Evolutionary conservation across 2,329 filamentous ascomycete genomes (phyloP).

Genomic region (Aspergillus tamarii): DNA sequence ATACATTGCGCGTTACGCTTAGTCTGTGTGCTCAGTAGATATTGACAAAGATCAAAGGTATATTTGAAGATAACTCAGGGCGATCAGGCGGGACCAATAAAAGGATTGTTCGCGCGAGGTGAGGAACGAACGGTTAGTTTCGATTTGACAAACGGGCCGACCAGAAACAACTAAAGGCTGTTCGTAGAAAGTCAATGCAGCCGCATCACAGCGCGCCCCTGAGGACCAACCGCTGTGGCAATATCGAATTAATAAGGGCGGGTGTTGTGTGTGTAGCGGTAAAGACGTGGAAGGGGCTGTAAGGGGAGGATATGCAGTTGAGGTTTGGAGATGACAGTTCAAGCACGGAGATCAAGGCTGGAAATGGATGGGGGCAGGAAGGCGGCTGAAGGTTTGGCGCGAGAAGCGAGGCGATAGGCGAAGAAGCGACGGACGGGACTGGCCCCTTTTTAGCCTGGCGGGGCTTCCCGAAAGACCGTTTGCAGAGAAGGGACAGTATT

Average conservation of each 20-base stretch:
- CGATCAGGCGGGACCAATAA: neutral
- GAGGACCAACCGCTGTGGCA: slow-evolving; percentile 18
- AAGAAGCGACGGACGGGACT: slow-evolving; percentile 24
- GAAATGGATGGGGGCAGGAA: slow-evolving; percentile 8
- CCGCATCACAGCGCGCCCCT: slow-evolving; percentile 29
- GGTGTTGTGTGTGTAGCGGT: slow-evolving; percentile 1
- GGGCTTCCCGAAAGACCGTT: slow-evolving; percentile 11
- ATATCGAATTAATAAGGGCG: slow-evolving; percentile 5
- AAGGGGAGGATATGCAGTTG: slow-evolving; percentile 12
- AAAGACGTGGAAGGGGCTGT: neutral
- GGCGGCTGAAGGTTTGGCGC: slow-evolving; percentile 39
- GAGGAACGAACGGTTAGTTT: slow-evolving; percentile 5
- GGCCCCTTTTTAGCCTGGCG: slow-evolving; percentile 11
- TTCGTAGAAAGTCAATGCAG: slow-evolving; percentile 23
- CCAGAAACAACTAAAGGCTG: slow-evolving; percentile 12
- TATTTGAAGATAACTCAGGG: slow-evolving; percentile 5
- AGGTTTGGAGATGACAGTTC: slow-evolving; percentile 18
- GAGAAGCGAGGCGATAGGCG: slow-evolving; percentile 38
- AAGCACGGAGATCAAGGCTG: slow-evolving; percentile 13
- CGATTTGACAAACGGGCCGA: slow-evolving; percentile 5
- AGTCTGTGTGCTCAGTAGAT: neutral
- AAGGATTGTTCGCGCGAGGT: slow-evolving; percentile 1
- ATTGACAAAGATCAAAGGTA: neutral
- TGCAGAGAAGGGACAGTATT: neutral
- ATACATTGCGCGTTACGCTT: slow-evolving; percentile 66